phyloP scores from a whole-genome alignment of 306 rosid genomes.

The Cicer cuneatum region DNA sequence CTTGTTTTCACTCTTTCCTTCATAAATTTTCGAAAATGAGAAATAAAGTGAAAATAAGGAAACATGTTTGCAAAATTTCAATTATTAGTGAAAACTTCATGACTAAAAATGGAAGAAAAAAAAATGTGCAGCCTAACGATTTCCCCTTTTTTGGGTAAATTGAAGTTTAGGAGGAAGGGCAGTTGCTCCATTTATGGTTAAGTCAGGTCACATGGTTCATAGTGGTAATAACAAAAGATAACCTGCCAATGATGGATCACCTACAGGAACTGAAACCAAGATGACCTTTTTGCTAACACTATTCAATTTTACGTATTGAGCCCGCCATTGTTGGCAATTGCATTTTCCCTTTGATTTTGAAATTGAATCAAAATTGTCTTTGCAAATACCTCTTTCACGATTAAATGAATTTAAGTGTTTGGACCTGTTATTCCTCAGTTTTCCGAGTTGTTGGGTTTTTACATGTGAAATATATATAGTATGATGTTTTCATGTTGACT shows the following conservation, averaged over 20 bases:
- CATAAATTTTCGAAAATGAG: not conserved
- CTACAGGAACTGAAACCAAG: not conserved
- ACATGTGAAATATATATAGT: constrained; percentile 22
- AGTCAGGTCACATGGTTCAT: constrained; percentile 9
- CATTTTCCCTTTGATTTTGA: constrained; percentile 32
- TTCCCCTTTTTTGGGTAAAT: not conserved
- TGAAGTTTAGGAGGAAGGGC: constrained; percentile 27
- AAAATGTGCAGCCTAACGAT: not conserved
- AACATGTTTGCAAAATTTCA: not conserved
- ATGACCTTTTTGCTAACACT: not conserved
- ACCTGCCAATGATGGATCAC: constrained; percentile 6
- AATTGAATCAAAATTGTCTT: constrained; percentile 34
- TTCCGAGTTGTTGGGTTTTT: constrained; percentile 14
- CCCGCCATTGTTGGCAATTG: constrained; percentile 4
- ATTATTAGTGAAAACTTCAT: not conserved
- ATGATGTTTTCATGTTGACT: constrained; percentile 24
- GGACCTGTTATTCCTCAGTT: constrained; percentile 21
- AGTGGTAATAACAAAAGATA: constrained; percentile 2
- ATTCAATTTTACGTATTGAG: constrained; percentile 7
- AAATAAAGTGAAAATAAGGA: not conserved
- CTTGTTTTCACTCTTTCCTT: constrained; percentile 19
- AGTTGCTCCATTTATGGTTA: constrained; percentile 18
- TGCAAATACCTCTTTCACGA: constrained; percentile 30
- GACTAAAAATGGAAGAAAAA: not conserved
- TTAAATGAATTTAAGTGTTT: constrained; percentile 23